These are phyloP conservation scores for Tylopilus sp. DNA, from an alignment of 768 basidiomycete species.

Conservation along the genomic window DNA sequence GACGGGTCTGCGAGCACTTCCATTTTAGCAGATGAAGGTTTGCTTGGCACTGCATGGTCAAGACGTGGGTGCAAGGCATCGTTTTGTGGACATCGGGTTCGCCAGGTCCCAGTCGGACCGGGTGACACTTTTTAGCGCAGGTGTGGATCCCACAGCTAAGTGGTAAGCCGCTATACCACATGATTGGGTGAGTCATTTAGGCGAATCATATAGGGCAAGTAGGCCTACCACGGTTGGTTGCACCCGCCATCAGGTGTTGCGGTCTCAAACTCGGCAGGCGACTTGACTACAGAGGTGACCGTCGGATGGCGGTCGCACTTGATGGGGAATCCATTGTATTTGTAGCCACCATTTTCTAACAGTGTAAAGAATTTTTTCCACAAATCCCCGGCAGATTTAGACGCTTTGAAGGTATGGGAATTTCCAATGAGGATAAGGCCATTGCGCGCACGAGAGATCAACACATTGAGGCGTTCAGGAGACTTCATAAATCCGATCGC, in stretches of 20 bases:
- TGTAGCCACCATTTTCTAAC: slow-evolving; percentile 39
- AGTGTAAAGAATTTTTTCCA: slow-evolving; percentile 51
- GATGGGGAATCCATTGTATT: slow-evolving; percentile 60
- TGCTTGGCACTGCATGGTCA: slow-evolving; percentile 38
- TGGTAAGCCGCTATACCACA: slow-evolving; percentile 38
- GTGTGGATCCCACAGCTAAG: slow-evolving; percentile 51
- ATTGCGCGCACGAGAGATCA: slow-evolving; percentile 65
- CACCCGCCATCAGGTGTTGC: slow-evolving; percentile 64
- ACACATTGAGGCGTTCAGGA: slow-evolving; percentile 66
- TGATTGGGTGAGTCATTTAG: background rate
- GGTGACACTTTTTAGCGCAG: slow-evolving; percentile 63
- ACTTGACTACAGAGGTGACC: slow-evolving; percentile 35
- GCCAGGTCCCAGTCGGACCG: slow-evolving; percentile 47
- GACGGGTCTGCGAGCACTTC: slow-evolving; percentile 41
- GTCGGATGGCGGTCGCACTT: slow-evolving; percentile 54
- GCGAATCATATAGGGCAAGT: background rate
- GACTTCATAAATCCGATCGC: slow-evolving; percentile 74
- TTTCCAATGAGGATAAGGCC: slow-evolving; percentile 68
- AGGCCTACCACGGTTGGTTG: slow-evolving; percentile 50
- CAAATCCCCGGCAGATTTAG: slow-evolving; percentile 47
- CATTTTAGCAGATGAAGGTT: slow-evolving; percentile 42
- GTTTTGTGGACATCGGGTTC: slow-evolving; percentile 18
- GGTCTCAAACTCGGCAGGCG: slow-evolving; percentile 46
- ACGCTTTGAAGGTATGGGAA: slow-evolving; percentile 49
- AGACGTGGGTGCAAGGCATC: slow-evolving; percentile 41